Base-by-base conservation (phyloP, 1,139 yeast species). In the Pichia sp. region DNA sequence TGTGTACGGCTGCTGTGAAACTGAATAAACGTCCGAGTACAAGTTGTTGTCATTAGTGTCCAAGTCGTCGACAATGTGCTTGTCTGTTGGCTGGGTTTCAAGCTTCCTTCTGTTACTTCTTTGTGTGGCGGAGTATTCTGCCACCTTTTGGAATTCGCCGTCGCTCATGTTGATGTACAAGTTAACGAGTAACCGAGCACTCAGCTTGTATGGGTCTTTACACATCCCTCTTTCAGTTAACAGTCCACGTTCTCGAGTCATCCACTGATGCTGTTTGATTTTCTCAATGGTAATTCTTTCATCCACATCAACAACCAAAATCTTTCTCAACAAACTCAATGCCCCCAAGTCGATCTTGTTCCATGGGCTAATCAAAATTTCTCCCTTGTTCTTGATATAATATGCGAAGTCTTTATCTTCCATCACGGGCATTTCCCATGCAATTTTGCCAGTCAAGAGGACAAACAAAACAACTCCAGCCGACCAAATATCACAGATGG, bases 401-500 rank as follows among this genome's bases (percentile, higher is more conserved):
- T 68, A 67, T 2, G 57, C 49, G 60, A 75, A 84, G 58, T 79
- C 80, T 1, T 69, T 69, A 61, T 83, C 87, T 5, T 62, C 63
- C 31, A 54, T 34, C 32, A 75, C 73, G 0, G 87, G 87, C 62
- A 77, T 78, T 57, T 81, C 84, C 89, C 89, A 84, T 0, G 88
- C 86, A 0, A 84, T 80, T 59, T 79, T 80, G 1, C 89, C 89
- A 1, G 83, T 74, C 29, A 82, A 62, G 40, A 84, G 65, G 2
- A 82, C 88, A 67, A 79, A 83, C 15, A 82, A 59, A 6, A 84
- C 79, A 2, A 82, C 73, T 1, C 87, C 88, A 59, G 84, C 76
- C 0, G 87, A 81, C 89, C 89, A 84, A 13, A 82, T 70, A 64
- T 84, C 88, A 2, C 82, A 73, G 2, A 67, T 60, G 50, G 79